phyloP scores from a whole-genome alignment of 2,329 filamentous ascomycete genomes.

The Aspergillus ochraceoroseus region DNA sequence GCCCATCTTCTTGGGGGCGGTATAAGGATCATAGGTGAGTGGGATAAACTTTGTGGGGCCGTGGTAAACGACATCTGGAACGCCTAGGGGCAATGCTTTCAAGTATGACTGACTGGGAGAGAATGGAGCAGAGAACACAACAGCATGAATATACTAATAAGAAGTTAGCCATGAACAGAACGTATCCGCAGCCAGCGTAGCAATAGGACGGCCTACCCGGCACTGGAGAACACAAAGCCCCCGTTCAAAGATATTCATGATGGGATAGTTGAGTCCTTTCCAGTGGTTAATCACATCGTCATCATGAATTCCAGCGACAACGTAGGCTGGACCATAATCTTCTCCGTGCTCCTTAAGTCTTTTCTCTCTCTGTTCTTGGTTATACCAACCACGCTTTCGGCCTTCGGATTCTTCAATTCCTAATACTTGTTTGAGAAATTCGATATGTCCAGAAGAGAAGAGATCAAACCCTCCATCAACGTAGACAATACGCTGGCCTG shows the following conservation, averaged over 20 bases:
- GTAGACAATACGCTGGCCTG: constrained; percentile 82
- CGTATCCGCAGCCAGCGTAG: neutral
- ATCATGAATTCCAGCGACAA: constrained; percentile 92
- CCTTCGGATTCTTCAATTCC: constrained; percentile 67
- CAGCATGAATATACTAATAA: constrained; percentile 72
- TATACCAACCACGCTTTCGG: constrained; percentile 67
- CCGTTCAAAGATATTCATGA: constrained; percentile 98
- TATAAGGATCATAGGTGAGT: constrained; percentile 72
- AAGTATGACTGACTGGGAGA: constrained; percentile 76
- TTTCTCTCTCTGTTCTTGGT: constrained; percentile 58
- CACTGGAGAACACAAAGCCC: constrained; percentile 94
- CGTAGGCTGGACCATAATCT: constrained; percentile 76
- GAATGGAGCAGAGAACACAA: constrained; percentile 87
- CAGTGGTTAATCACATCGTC: constrained; percentile 92
- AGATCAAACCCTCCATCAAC: constrained; percentile 96
- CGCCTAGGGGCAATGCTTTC: constrained; percentile 64
- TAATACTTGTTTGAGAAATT: constrained; percentile 77
- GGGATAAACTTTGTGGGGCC: constrained; percentile 91
- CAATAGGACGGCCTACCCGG: constrained; percentile 54
- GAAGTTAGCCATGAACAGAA: constrained; percentile 7
- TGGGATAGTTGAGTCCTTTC: constrained; percentile 97
- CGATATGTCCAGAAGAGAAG: constrained; percentile 94
- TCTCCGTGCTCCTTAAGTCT: constrained; percentile 59
- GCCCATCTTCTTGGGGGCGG: constrained; percentile 70
- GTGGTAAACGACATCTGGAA: constrained; percentile 81